Conservation (phyloP, 352 stramenopile genomes). For the Phytophthora sansomeana region DNA sequence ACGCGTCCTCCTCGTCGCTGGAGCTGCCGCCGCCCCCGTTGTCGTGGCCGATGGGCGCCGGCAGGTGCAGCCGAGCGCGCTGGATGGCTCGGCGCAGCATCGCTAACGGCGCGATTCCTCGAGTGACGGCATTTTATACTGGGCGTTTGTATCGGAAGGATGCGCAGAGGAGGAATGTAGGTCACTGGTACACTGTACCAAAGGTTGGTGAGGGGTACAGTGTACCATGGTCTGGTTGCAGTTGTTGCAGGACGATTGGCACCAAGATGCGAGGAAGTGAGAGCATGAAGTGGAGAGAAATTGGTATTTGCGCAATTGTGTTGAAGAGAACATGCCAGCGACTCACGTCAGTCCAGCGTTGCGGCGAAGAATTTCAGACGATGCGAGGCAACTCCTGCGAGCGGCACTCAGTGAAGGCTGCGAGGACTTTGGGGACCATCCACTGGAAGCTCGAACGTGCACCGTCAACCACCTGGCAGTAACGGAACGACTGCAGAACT, state of each 20-base stretch:
- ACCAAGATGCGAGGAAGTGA: constrained; percentile 10
- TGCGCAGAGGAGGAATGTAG: neutral
- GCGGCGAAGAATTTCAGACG: constrained; percentile 63
- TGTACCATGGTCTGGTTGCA: constrained; percentile 3
- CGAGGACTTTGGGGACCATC: neutral
- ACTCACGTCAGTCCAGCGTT: constrained; percentile 59
- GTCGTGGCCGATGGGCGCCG: constrained; percentile 62
- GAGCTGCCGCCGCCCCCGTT: constrained; percentile 48
- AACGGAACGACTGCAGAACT: constrained; percentile 55
- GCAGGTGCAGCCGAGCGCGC: constrained; percentile 64
- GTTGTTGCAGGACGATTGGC: constrained; percentile 5
- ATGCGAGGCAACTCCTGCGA: constrained; percentile 61
- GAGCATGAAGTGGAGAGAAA: neutral
- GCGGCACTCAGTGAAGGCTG: constrained; percentile 34
- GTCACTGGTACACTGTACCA: neutral
- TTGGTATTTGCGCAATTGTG: neutral
- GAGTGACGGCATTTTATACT: neutral
- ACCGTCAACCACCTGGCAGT: constrained; percentile 35
- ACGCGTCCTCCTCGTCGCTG: constrained; percentile 34
- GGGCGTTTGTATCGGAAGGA: constrained; percentile 19
- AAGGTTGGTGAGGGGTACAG: neutral
- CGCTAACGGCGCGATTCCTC: neutral
- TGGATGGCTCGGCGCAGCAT: constrained; percentile 76
- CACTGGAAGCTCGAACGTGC: neutral
- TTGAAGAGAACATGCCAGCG: constrained; percentile 44